A percentile compares a stretch with the other conserved stretches of the same genome.
These are phyloP conservation scores for Hura crepitans DNA, from an alignment of 441 rosid species.

Conservation along the genomic window DNA sequence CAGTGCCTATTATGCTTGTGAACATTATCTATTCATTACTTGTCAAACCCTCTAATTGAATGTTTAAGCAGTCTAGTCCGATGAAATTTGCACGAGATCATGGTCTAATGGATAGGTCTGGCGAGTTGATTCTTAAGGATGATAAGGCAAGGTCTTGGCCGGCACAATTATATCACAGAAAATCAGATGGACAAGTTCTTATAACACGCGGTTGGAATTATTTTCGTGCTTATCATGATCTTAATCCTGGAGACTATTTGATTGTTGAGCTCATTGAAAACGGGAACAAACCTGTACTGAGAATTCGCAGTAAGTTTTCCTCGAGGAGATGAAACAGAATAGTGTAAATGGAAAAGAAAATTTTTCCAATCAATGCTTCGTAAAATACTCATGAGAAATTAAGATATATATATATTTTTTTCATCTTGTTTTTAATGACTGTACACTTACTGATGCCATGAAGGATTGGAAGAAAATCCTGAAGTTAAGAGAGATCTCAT, in stretches of 20 bases:
- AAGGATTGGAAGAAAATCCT: constrained; percentile 9
- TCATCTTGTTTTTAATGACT: neutral
- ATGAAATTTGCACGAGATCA: neutral
- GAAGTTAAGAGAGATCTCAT: neutral
- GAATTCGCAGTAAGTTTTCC: constrained; percentile 2
- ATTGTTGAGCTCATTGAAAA: constrained; percentile 4
- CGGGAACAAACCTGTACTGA: neutral
- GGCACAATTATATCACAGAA: neutral
- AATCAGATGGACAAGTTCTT: neutral
- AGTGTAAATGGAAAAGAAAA: too few species aligned
- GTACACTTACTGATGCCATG: neutral
- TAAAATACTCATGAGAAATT: too few species aligned
- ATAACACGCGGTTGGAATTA: constrained; percentile 5
- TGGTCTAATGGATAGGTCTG: neutral
- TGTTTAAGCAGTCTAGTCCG: constrained; percentile 7
- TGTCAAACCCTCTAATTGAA: neutral
- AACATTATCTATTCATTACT: neutral
- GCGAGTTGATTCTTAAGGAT: constrained; percentile 12
- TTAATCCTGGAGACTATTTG: constrained; percentile 4
- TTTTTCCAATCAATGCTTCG: too few species aligned
- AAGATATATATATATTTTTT: too few species aligned
- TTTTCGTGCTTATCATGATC: constrained; percentile 1
- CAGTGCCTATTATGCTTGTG: neutral
- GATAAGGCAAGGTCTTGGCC: constrained; percentile 15
- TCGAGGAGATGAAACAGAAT: too few species aligned